Conservation (phyloP, 495 filamentous ascomycete genomes). For the Bathelium albidoporum region DNA sequence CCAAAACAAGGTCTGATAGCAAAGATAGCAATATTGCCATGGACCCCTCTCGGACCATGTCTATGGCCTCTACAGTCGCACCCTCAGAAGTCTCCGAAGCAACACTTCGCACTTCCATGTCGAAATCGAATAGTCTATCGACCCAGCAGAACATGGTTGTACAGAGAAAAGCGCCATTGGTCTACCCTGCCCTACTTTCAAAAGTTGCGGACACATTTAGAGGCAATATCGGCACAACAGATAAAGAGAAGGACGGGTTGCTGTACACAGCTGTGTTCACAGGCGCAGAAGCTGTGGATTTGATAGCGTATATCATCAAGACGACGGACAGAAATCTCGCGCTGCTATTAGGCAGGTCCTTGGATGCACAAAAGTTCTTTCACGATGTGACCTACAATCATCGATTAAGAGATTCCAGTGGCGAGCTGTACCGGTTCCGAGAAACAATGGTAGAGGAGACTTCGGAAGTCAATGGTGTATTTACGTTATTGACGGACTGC, state of each 20-base stretch:
- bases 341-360: slow-evolving; percentile 78
- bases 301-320: slow-evolving; percentile 88
- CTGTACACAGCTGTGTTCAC: slow-evolving; percentile 96
- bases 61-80: slow-evolving; percentile 71
- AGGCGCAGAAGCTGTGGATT: slow-evolving; percentile 87
- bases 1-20: slow-evolving; percentile 30
- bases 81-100: not conserved
- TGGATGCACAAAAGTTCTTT: slow-evolving; percentile 99
- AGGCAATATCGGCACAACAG: slow-evolving; percentile 68
- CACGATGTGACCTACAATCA: slow-evolving; percentile 99
- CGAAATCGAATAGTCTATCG: slow-evolving; percentile 36
- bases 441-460: slow-evolving; percentile 87
- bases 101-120: slow-evolving; percentile 7
- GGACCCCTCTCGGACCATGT: slow-evolving; percentile 54
- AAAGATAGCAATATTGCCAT: slow-evolving; percentile 18
- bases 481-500: slow-evolving; percentile 90
- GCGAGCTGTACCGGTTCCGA: slow-evolving; percentile 93
- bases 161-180: slow-evolving; percentile 58
- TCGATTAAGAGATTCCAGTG: slow-evolving; percentile 76
- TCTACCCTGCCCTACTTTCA: slow-evolving; percentile 88
- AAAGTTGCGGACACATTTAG: slow-evolving; percentile 83
- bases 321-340: slow-evolving; percentile 94
- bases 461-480: slow-evolving; percentile 87
- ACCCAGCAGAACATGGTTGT: slow-evolving; percentile 36
- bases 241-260: slow-evolving; percentile 90